Base-by-base conservation (phyloP, 2,329 filamentous ascomycete genomes). In the Alternaria sp. region DNA sequence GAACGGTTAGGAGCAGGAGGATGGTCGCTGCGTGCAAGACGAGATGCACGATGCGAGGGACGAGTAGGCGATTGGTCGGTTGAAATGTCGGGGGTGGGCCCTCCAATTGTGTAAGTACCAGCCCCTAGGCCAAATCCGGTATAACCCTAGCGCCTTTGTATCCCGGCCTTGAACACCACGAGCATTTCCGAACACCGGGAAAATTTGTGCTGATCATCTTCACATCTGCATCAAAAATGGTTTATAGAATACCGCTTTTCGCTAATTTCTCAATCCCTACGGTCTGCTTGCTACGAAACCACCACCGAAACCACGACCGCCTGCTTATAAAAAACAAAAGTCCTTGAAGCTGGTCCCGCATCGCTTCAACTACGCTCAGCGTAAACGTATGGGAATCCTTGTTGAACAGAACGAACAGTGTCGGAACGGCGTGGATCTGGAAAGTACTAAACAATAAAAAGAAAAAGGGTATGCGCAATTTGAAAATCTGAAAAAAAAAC, bases 401-500 rank as follows among this genome's bases (percentile, higher is more conserved):
- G 36, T 36, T 54, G 52, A 46, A 40, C 40, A 54, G 44, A 60
- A 51, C 28, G 42, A 46, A 48, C 52, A 26, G 39, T 42, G 48
- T 56, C 50, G 51, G 56, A 58, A 62, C 58, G 51, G 56, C 58
- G 46, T 63, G 52, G 60, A 41, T 63, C 55, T 66, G 63, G 53
- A 37, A 60, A 44, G 49, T 49, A 58, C 49, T 59, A 61, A 65
- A 60, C 56, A 66, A 62, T 66, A 62, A 24, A 51, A 56, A 24
- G 52, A 56, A 66, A 63, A 61, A 53, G 67, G 67, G 67, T 70
- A 70, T 70, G 67, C 67, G 67, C 67, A 64, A 56, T 58, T 52
- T 65, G 42, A 58, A 58, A 58, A 68, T 31, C 39, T 45, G 59
- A 54, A 31, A 52, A 31, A 52, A 54, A 52, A 56, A 57, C 58